Conservation (phyloP, 2,329 filamentous ascomycete genomes). For the Gnomoniopsis smithogilvyi region DNA sequence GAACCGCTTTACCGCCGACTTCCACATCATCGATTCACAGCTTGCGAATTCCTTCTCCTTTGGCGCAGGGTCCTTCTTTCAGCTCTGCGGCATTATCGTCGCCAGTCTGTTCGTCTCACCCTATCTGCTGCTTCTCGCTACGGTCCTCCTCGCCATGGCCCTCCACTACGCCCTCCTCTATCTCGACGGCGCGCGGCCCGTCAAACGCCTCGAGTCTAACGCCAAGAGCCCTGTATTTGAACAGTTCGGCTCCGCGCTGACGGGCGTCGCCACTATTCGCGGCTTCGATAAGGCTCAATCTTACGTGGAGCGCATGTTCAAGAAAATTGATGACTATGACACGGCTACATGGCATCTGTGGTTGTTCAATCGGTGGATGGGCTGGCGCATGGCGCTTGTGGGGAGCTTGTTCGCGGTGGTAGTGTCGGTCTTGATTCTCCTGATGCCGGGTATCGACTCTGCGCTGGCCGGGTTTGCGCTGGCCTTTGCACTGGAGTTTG, state of each 20-base stretch:
- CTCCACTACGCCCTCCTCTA: constrained; percentile 59
- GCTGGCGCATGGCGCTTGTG: constrained; percentile 66
- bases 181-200: constrained; percentile 67
- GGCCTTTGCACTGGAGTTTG: constrained; percentile 70
- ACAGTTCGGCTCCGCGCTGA: constrained; percentile 70
- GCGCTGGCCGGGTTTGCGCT: constrained; percentile 73
- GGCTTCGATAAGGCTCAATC: constrained; percentile 66
- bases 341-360: constrained; percentile 65
- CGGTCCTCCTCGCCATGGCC: constrained; percentile 55
- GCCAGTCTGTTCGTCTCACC: constrained; percentile 67
- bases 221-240: constrained; percentile 79
- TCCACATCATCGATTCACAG: constrained; percentile 68
- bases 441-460: constrained; percentile 60
- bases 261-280: constrained; percentile 72
- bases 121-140: constrained; percentile 60
- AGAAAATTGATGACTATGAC: constrained; percentile 64
- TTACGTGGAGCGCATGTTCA: constrained; percentile 69
- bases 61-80: constrained; percentile 56
- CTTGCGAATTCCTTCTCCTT: constrained; percentile 62
- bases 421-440: constrained; percentile 62
- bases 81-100: constrained; percentile 62
- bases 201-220: constrained; percentile 74
- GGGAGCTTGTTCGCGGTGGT: constrained; percentile 66
- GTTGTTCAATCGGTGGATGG: constrained; percentile 76
- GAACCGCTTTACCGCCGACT: constrained; percentile 77